Conservation (phyloP, 495 filamentous ascomycete genomes). For the Daldinia vernicosa region DNA sequence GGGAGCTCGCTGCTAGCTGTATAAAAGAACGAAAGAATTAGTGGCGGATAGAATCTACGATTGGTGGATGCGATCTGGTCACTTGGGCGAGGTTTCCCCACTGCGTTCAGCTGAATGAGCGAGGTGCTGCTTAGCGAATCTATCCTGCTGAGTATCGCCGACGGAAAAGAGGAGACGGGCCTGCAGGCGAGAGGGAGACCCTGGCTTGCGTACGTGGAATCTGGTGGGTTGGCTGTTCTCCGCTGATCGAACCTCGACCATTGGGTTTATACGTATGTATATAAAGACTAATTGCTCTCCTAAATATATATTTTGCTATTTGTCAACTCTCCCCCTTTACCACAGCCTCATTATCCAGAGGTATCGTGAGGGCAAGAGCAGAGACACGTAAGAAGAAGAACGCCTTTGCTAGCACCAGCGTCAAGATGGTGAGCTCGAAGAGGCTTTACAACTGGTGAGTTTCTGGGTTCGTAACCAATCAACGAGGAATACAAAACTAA, state of each 20-base stretch:
- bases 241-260: not conserved
- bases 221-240: not conserved
- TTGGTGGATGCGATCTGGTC: constrained; percentile 13
- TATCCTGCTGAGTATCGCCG: not conserved
- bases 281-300: not conserved
- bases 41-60: not conserved
- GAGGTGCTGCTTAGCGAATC: constrained; percentile 7
- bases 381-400: not conserved
- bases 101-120: constrained; percentile 11
- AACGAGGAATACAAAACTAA: not conserved
- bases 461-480: not conserved
- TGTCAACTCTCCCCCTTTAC: not conserved
- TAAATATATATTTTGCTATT: not conserved
- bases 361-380: not conserved
- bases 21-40: not conserved
- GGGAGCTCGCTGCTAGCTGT: not conserved
- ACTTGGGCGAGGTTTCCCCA: constrained; percentile 8
- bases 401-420: too few species aligned
- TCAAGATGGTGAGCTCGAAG: constrained; percentile 47
- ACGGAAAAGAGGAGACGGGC: not conserved
- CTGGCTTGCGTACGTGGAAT: not conserved
- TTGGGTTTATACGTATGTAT: not conserved
- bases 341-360: not conserved
- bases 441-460: constrained; percentile 50
- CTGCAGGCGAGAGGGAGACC: not conserved